phyloP scores from a whole-genome alignment of 495 filamentous ascomycete species.

The Penicillium egyptiacum region DNA sequence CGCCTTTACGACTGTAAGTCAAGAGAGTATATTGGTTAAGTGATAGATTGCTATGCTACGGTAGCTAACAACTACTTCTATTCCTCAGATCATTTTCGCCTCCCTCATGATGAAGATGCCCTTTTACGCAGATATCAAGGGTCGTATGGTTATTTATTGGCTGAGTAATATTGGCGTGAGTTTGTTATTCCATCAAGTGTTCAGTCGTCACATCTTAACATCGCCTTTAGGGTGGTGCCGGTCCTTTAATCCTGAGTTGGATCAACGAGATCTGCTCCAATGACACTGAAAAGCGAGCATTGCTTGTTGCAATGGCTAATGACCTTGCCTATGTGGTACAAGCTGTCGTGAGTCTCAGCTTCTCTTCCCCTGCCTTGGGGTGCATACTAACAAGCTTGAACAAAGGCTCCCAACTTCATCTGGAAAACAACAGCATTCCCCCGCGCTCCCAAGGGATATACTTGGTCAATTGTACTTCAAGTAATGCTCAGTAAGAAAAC shows the following conservation, averaged over 20 bases:
- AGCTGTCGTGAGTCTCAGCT: slow-evolving; percentile 26
- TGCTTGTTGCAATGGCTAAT: slow-evolving; percentile 28
- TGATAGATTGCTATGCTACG: not conserved
- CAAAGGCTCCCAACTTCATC: slow-evolving; percentile 38
- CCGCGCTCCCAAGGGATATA: slow-evolving; percentile 34
- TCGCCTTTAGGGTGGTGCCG: slow-evolving; percentile 18
- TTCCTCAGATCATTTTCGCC: slow-evolving; percentile 27
- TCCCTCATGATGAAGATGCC: slow-evolving; percentile 37
- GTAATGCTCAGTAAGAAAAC: slow-evolving; percentile 18
- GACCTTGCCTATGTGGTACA: slow-evolving; percentile 31
- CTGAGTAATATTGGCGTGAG: slow-evolving; percentile 26
- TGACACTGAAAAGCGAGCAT: slow-evolving; percentile 29
- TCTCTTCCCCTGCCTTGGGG: not conserved
- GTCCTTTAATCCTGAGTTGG: slow-evolving; percentile 29
- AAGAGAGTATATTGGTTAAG: not conserved
- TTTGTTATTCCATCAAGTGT: not conserved
- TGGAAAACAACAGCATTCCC: slow-evolving; percentile 43
- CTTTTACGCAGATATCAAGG: slow-evolving; percentile 33
- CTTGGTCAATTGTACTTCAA: slow-evolving; percentile 33
- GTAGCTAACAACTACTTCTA: not conserved
- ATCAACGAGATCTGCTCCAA: slow-evolving; percentile 32
- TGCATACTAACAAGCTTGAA: not conserved
- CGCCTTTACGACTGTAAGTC: slow-evolving; percentile 32
- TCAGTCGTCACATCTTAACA: not conserved
- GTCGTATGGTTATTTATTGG: slow-evolving; percentile 33